Base-by-base conservation (phyloP, 208 protist species). In the Borovskyia barvae region DNA sequence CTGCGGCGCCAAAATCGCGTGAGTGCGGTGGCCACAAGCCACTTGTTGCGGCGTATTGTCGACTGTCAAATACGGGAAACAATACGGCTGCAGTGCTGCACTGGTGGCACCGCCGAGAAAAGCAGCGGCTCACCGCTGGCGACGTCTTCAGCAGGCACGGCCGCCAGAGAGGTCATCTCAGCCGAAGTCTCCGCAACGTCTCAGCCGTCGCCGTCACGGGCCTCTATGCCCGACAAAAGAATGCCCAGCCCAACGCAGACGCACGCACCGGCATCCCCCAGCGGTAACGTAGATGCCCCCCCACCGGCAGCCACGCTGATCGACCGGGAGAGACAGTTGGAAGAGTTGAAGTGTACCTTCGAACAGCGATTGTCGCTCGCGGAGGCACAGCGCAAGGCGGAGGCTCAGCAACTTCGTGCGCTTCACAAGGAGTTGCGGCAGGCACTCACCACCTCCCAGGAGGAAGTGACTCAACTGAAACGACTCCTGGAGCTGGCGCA, bases 401-500 rank as follows among this genome's bases (percentile, higher is more conserved):
- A 86, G 55, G 40, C 75, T 37, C 77, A 69, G 49, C 79, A 85
- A 50, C 48, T 86, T 41, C 62, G 80, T n/a, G 46, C 49, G 11
- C 75, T 84, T 48, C 85, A 84, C 52, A 66, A 75, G 47, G 80
- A 89, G 49, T 72, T 93, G 12, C 82, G 80, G 8, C 48, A 66
- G 14, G 82, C 79, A 3, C 69, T 93, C 6, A 51, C 80, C 19
- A 50, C 45, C 20, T 77, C 73, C 22, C 80, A 93, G 48, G 75
- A 80, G 17, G 79, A 87, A 39, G 20, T 86, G n/a, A 54, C 26
- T 8, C 39, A 62, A 45, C 77, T 72, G 36, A 53, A 39, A 0
- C 63, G 64, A 0, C 26, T 82, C 50, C 52, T 85, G 7, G 56
- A 68, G 11, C 22, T 42, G 12, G 52, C 35, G 33, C 73, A 80